phyloP scores from a whole-genome alignment of 2,329 filamentous ascomycete species.

The Exophiala xenobiotica region DNA sequence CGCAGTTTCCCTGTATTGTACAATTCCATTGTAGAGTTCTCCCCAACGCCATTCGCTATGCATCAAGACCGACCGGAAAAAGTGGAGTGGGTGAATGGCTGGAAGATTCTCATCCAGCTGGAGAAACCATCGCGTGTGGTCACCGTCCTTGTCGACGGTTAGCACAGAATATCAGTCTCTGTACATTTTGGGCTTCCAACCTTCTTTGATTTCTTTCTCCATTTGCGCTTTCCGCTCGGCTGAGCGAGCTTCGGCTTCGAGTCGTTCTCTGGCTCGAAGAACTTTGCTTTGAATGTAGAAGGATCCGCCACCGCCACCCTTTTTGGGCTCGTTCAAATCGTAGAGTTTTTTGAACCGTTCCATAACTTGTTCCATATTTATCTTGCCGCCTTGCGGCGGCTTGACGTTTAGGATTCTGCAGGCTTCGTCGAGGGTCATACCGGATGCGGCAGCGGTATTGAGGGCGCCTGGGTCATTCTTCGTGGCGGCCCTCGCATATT shows the following conservation, averaged over 20 bases:
- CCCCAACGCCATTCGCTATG: constrained; percentile 30
- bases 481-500: constrained; percentile 72
- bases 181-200: constrained; percentile 94
- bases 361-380: constrained; percentile 75
- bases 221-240: constrained; percentile 67
- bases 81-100: constrained; percentile 5
- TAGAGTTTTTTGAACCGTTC: constrained; percentile 92
- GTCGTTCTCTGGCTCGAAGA: constrained; percentile 81
- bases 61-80: constrained; percentile 12
- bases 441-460: constrained; percentile 61
- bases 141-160: constrained; percentile 30
- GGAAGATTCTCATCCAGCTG: not conserved
- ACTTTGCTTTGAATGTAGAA: constrained; percentile 99
- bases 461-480: constrained; percentile 51
- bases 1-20: constrained; percentile 14
- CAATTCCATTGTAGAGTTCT: constrained; percentile 9
- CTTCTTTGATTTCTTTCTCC: constrained; percentile 77
- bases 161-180: constrained; percentile 65
- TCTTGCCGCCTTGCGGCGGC: constrained; percentile 74
- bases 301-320: constrained; percentile 68
- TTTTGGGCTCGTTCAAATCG: constrained; percentile 89
- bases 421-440: constrained; percentile 91
- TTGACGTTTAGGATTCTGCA: constrained; percentile 97
- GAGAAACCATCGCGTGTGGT: constrained; percentile 14
- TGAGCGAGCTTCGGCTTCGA: constrained; percentile 81